Conservation (phyloP, 768 basidiomycete species). For the Melanogaster broomeanus region DNA sequence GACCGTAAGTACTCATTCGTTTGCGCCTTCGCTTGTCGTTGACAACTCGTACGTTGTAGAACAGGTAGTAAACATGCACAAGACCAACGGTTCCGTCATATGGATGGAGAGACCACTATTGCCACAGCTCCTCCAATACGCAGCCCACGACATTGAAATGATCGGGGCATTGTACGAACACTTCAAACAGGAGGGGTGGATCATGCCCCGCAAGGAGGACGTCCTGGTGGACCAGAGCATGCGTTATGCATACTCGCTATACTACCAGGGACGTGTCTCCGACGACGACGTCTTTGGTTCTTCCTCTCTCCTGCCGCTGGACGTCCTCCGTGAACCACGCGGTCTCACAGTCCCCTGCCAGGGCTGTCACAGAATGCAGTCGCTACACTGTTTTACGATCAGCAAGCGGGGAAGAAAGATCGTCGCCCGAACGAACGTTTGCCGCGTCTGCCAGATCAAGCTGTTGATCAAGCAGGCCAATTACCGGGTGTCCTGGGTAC, state of each 20-base stretch:
- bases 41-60: conserved; percentile 20
- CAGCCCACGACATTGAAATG: conserved; percentile 44
- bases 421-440: conserved; percentile 23
- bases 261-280: conserved; percentile 26
- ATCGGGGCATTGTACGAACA: conserved; percentile 37
- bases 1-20: conserved; percentile 29
- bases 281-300: conserved; percentile 27
- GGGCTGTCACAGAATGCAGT: conserved; percentile 29
- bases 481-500: conserved; percentile 23
- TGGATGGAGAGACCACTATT: conserved; percentile 43
- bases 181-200: conserved; percentile 30
- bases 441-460: conserved; percentile 34
- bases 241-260: conserved; percentile 30
- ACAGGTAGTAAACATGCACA: conserved; percentile 40
- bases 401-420: conserved; percentile 15
- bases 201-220: conserved; percentile 15
- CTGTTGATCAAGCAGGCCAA: conserved; percentile 24
- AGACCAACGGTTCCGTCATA: conserved; percentile 22
- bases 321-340: conserved; percentile 25
- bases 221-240: conserved; percentile 25
- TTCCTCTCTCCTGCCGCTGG: conserved; percentile 23
- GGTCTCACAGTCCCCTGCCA: conserved; percentile 25
- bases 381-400: conserved; percentile 28
- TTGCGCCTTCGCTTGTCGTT: neutral
- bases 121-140: conserved; percentile 38